Base-by-base conservation (phyloP, 345 rosid genomes). In the Firmiana major region DNA sequence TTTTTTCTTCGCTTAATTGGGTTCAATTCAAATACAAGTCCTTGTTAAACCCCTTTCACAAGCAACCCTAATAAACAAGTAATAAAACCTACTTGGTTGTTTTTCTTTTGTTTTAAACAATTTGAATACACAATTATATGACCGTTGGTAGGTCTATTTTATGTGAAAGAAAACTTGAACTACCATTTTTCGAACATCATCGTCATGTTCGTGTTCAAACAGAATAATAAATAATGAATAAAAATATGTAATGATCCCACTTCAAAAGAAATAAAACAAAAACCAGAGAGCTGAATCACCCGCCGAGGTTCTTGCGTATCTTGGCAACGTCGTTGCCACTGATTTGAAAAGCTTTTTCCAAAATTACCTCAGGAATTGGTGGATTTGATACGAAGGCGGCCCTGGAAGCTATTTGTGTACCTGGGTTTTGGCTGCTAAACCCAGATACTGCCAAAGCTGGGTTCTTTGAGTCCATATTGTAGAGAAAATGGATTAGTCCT, bases 361-460 rank as follows among this genome's bases (percentile, higher is more conserved):
- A 49, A 53, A 94, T 81, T 19, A 85, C 84, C 6, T 87, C 87
- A 0, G 87, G 89, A 3, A 87, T 58, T 1, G 6, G 31, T 10
- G 91, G 88, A 12, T 79, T 79, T 0, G 96, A 84, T 0, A 21
- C 70, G 58, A 92, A 91, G 3, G 80, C 1, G 0, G 91, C 88
- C 42, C 81, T 2, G 7, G 97, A 83, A 63, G 87, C 68, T 40
- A 89, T 7, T 80, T 92, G 97, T 75, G 85, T 70, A 9, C 94
- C 97, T 24, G 92, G 98, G 75, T 86, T 86, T 75, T 89, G 96
- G 84, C 94, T 88, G 26, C 72, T 86, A 21, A 90, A 82, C 73
- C 97, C 94, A 43, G 97, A 91, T 12, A 94, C 1, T 22, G 91
- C 89, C 40, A 90, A 16, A 16, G 97, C 96, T 0, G 90, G 77